Evolutionary conservation across 495 filamentous ascomycete genomes (phyloP), one percentile per base, ranked within the genome.

Genomic region (Xanthoparmelia taractica): DNA sequence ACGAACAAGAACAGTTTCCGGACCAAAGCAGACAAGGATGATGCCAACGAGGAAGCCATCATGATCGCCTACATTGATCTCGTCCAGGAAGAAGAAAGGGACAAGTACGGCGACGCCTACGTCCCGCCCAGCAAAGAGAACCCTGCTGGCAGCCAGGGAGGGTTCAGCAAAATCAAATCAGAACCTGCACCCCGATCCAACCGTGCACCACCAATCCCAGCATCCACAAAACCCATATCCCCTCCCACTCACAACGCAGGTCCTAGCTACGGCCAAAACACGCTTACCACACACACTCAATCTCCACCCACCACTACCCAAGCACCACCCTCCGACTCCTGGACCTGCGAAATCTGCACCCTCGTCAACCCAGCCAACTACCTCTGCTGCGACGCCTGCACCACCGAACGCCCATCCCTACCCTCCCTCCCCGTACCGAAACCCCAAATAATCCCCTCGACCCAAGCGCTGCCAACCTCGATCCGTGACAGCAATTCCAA

Each of bases 31-130:
- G 90, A 95, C 68, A 89, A 94, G 68, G 92, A 96, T 59, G 87
- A 91, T 67, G 93, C 90, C 1, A 93, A 96, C 65, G 90, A 97
- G 54, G 80, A 82, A 25, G 92, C 93, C n/a, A 96, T 96, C 66
- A 80, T 90, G 62, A 84, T 91, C 66, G 93, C 91, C 0, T 82
- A 93, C 33, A 91, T 89, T 75, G 93, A 97, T 60, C 75, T 97
- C 13, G 87, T 95, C 36, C 87, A 92, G 68, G 82, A 92, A 66
- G 88, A 92, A 67, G 93, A 97, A 67, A 82, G 87, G 60, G 83
- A 82, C 70, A 87, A 84, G 70, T 84, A 89, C 63, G 87, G 87
- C 6, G 73, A 78, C 27, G 78, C 77, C 0, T 91, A 91, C 67
- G 76, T 90, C 7, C 82, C 82, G 1, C 83, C 86, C 1, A 87